Evolutionary conservation across 2,329 filamentous ascomycete species (phyloP).

Genomic region (Verticillium isaacii): DNA sequence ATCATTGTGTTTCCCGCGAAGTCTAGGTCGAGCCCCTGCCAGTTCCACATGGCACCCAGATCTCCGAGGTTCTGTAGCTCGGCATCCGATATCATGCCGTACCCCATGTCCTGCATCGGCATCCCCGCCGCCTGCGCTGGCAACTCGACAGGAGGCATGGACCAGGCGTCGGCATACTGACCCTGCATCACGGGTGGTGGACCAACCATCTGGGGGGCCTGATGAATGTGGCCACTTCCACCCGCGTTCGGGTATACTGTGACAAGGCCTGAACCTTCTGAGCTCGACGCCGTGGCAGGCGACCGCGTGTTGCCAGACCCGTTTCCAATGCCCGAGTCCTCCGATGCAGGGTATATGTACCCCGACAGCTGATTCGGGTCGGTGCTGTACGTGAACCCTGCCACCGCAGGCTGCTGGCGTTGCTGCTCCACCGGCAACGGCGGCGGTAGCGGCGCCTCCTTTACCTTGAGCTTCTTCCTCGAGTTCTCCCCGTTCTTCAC

Average conservation of each 20-base stretch:
- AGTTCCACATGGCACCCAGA: conserved; percentile 27
- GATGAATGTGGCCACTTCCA: background rate
- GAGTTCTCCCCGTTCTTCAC: background rate
- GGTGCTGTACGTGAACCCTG: conserved; percentile 4
- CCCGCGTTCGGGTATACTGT: background rate
- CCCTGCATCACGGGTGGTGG: background rate
- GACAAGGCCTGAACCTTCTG: background rate
- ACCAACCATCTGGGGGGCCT: background rate
- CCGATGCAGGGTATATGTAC: background rate
- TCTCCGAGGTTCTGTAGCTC: conserved; percentile 21
- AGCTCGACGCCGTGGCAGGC: background rate
- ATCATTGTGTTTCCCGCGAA: conserved; percentile 12
- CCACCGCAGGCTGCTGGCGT: background rate
- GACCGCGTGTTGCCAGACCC: background rate
- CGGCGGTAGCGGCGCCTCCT: conserved; percentile 2
- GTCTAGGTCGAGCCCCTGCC: conserved; percentile 25
- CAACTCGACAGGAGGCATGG: background rate
- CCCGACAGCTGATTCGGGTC: background rate
- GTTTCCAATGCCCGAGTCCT: background rate
- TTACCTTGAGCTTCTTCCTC: conserved; percentile 6
- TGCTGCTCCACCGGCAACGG: background rate
- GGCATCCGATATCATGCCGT: conserved; percentile 22
- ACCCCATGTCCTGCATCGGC: conserved; percentile 10
- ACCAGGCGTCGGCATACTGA: conserved; percentile 2
- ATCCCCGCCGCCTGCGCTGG: background rate